Evolutionary conservation across 2,329 filamentous ascomycete genomes (phyloP), one percentile per base, ranked within the genome.

Genomic region (Coleophoma crateriformis): DNA sequence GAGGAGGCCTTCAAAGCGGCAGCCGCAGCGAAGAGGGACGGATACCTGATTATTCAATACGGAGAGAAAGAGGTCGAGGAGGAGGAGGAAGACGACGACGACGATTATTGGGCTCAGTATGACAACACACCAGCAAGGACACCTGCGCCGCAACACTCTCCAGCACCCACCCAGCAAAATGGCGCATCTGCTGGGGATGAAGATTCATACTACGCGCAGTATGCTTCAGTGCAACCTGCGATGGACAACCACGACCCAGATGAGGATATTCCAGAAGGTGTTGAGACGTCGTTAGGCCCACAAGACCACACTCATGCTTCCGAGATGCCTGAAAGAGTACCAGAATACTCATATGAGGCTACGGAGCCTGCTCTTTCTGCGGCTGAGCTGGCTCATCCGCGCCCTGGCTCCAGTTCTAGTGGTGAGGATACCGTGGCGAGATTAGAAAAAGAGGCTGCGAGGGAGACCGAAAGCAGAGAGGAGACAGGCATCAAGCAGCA

Each of bases 171-270:
- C 41, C 45, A 33, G 22, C 43, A 45, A 33, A 33, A 54, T 54
- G 12, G 19, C 46, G 22, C 45, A 46, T 55, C 52, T 35, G 54
- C 67, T 10, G 71, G 72, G 7, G 72, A 74, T 17, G 87, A 91
- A 54, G 80, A 85, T 43, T 82, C 82, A 40, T 92, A 92, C 66
- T 92, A 82, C 65, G 81, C 85, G 15, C 82, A 85, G 63, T 92
- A 94, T 65, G 84, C 87, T 58, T 74, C 80, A 54, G 87, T 92
- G 8, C 88, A 92, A 64, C 87, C 88, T 2, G 87, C 87, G 33
- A 82, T 92, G 74, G 88, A 92, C 66, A 82, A 81, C 49, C 83
- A 91, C 64, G 87, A 91, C 57, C 87, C 87, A n/a, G 85, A 90
- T 58, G 87, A 90, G 68, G 83, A 69, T 27, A 54, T 66, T 22